phyloP scores from a whole-genome alignment of 2,329 filamentous ascomycete species.

The Coniella lustricola region DNA sequence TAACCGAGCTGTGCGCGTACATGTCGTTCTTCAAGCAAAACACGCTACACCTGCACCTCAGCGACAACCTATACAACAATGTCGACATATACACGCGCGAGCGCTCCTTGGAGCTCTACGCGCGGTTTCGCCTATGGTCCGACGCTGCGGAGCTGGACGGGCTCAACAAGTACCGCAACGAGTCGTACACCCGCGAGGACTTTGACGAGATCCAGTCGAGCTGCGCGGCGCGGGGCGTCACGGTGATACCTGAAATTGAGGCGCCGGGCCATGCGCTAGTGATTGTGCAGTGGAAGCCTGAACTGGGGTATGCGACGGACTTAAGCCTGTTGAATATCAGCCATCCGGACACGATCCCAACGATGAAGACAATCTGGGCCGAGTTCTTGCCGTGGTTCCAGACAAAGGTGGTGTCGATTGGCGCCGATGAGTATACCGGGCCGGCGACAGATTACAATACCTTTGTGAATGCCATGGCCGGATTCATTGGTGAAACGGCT shows the following conservation, averaged over 20 bases:
- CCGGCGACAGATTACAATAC: slow-evolving; percentile 41
- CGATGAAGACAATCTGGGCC: slow-evolving; percentile 45
- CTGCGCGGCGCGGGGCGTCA: slow-evolving; percentile 49
- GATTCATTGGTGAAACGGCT: slow-evolving; percentile 32
- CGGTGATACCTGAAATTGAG: slow-evolving; percentile 54
- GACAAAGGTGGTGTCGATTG: slow-evolving; percentile 47
- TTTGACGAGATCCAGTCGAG: slow-evolving; percentile 45
- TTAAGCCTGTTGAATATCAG: slow-evolving; percentile 48
- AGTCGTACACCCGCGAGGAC: slow-evolving; percentile 44
- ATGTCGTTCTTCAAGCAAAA: slow-evolving; percentile 57
- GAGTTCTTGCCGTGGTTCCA: slow-evolving; percentile 51
- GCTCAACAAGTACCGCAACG: slow-evolving; percentile 43
- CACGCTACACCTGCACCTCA: slow-evolving; percentile 50
- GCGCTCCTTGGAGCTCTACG: slow-evolving; percentile 42
- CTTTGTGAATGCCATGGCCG: slow-evolving; percentile 46
- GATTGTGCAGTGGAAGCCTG: slow-evolving; percentile 52
- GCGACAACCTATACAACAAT: slow-evolving; percentile 48
- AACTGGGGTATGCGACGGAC: slow-evolving; percentile 40
- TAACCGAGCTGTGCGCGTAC: slow-evolving; percentile 52
- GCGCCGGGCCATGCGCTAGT: slow-evolving; percentile 50
- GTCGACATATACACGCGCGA: slow-evolving; percentile 38
- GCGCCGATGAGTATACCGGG: slow-evolving; percentile 47
- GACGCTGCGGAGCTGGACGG: slow-evolving; percentile 39
- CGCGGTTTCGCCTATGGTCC: slow-evolving; percentile 48
- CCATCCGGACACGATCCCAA: slow-evolving; percentile 45